phyloP scores from a whole-genome alignment of 495 filamentous ascomycete genomes.

The Aspergillus conjunctus region DNA sequence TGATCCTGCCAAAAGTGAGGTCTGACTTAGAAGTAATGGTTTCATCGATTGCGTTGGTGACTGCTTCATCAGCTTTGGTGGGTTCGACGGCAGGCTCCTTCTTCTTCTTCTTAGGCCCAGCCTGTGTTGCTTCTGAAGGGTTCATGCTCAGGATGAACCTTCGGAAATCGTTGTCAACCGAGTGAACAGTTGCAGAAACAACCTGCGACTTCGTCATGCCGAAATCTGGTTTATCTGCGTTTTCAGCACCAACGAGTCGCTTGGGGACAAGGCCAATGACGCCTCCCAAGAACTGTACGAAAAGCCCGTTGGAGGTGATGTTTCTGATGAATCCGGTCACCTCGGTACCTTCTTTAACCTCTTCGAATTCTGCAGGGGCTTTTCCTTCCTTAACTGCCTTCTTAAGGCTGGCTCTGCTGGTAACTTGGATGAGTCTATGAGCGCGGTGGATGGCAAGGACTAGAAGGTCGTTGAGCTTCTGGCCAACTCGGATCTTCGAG shows the following conservation, averaged over 20 bases:
- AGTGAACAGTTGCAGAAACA: conserved; percentile 66
- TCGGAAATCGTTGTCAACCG: conserved; percentile 59
- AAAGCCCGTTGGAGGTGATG: conserved; percentile 73
- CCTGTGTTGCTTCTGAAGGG: conserved; percentile 37
- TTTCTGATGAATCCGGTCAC: conserved; percentile 84
- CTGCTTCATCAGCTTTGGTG: conserved; percentile 38
- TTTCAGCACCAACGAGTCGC: conserved; percentile 68
- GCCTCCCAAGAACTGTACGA: conserved; percentile 79
- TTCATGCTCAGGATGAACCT: conserved; percentile 68
- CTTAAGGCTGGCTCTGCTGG: conserved; percentile 78
- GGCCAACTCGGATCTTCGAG: conserved; percentile 78
- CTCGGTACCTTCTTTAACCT: conserved; percentile 65
- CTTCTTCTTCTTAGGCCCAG: conserved; percentile 35
- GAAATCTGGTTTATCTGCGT: conserved; percentile 67
- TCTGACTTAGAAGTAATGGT: conserved; percentile 65
- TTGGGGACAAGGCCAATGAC: conserved; percentile 78
- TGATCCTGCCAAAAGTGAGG: conserved; percentile 70
- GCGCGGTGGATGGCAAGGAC: conserved; percentile 76
- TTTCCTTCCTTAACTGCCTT: conserved; percentile 67
- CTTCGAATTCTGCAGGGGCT: conserved; percentile 66
- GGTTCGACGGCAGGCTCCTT: conserved; percentile 26
- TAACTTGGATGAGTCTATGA: conserved; percentile 70
- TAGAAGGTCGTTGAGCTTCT: conserved; percentile 78
- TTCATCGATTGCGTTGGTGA: conserved; percentile 71
- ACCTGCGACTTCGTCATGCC: conserved; percentile 73